These are phyloP conservation scores for Fomitopsis pinicola DNA, from an alignment of 1,284 basidiomycete genomes.

Conservation along the genomic window DNA sequence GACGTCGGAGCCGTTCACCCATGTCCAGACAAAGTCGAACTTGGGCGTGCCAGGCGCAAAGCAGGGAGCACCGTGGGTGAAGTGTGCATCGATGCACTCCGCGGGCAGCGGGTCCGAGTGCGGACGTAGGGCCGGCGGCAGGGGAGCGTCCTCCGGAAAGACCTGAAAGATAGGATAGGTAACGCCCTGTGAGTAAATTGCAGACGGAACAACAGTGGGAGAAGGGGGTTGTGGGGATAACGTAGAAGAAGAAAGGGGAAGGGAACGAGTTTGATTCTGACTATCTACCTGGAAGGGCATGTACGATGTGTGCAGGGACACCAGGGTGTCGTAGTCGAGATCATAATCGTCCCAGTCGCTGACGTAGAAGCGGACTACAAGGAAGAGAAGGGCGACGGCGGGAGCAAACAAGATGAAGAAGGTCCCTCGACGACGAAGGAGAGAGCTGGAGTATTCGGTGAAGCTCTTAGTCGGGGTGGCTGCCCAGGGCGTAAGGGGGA, in stretches of 20 bases:
- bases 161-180: slow-evolving; percentile 22
- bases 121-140: slow-evolving; percentile 16
- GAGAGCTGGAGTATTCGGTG: neutral
- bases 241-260: slow-evolving; percentile 10
- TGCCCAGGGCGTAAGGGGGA: neutral
- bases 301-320: neutral
- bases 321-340: neutral
- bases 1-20: slow-evolving; percentile 28
- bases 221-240: slow-evolving; percentile 6
- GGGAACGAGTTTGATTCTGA: slow-evolving; percentile 9
- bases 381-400: neutral
- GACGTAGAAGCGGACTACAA: neutral
- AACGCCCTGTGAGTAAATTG: neutral
- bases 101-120: slow-evolving; percentile 12
- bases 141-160: slow-evolving; percentile 5
- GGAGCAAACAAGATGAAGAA: neutral
- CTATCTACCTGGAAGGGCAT: neutral
- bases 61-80: slow-evolving; percentile 16
- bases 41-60: slow-evolving; percentile 14
- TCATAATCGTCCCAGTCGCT: neutral
- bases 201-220: slow-evolving; percentile 10
- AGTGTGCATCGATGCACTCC: slow-evolving; percentile 22
- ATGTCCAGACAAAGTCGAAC: slow-evolving; percentile 28
- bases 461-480: neutral
- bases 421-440: neutral